phyloP scores from a whole-genome alignment of 1,284 basidiomycete species.

The Irpex lacteus region DNA sequence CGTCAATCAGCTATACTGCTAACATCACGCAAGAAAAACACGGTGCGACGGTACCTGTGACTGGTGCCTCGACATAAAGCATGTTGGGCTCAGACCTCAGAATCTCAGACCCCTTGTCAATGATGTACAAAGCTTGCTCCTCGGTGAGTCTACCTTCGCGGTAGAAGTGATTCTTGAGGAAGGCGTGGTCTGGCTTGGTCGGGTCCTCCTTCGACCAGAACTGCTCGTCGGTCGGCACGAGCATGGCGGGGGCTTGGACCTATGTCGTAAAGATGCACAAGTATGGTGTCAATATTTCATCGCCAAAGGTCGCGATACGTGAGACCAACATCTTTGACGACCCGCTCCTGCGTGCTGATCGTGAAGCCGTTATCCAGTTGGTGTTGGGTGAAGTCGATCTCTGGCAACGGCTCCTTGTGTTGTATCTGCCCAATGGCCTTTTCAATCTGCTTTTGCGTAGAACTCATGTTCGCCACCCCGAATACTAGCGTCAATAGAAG shows the following conservation, averaged over 20 bases:
- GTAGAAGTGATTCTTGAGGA: constrained; percentile 99
- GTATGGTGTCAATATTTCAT: background rate
- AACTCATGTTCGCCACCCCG: constrained; percentile 26
- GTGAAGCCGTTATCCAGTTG: constrained; percentile 84
- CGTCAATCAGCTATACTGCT: background rate
- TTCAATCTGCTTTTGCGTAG: constrained; percentile 54
- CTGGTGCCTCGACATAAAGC: constrained; percentile 89
- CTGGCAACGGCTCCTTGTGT: constrained; percentile 58
- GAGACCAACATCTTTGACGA: constrained; percentile 71
- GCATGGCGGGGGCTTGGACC: constrained; percentile 96
- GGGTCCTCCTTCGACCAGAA: constrained; percentile 87
- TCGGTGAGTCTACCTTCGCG: constrained; percentile 91
- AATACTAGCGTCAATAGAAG: constrained; percentile 12
- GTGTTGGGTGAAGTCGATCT: constrained; percentile 88
- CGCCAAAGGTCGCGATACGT: background rate
- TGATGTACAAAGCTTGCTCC: constrained; percentile 87
- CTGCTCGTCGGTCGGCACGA: constrained; percentile 87
- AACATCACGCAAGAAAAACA: background rate
- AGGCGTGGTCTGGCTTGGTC: constrained; percentile 92
- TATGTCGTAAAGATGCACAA: constrained; percentile 30
- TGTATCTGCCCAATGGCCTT: constrained; percentile 75
- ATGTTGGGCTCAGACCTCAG: constrained; percentile 81
- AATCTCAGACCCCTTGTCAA: constrained; percentile 77
- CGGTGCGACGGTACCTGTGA: constrained; percentile 66
- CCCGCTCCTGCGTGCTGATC: constrained; percentile 84